A percentile compares a stretch with the other conserved stretches of the same genome.
phyloP scores from a whole-genome alignment of 805 yeast genomes.

The Ogataea methanolica region DNA sequence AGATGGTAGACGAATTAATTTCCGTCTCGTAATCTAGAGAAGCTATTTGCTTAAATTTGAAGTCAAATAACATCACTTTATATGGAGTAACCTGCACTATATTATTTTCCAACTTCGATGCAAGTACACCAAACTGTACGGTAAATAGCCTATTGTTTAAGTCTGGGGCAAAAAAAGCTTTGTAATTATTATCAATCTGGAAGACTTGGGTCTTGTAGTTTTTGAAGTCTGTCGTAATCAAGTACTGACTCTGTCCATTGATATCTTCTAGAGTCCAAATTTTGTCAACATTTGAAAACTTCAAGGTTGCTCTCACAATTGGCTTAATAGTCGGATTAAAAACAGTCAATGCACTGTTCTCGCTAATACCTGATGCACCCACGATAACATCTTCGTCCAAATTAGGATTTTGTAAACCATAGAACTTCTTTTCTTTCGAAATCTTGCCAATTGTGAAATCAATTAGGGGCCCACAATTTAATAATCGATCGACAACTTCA shows the following conservation, averaged over 20 bases:
- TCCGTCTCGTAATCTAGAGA: constrained; percentile 54
- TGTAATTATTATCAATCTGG: constrained; percentile 56
- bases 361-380: constrained; percentile 62
- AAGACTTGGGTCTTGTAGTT: constrained; percentile 66
- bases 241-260: constrained; percentile 42
- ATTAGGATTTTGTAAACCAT: constrained; percentile 68
- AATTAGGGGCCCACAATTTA: constrained; percentile 70
- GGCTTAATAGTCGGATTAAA: constrained; percentile 71
- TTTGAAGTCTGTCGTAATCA: constrained; percentile 67
- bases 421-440: constrained; percentile 47
- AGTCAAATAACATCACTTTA: constrained; percentile 58
- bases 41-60: constrained; percentile 49
- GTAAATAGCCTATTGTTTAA: constrained; percentile 63
- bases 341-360: constrained; percentile 51
- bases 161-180: constrained; percentile 54
- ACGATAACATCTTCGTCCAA: constrained; percentile 61
- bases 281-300: constrained; percentile 65
- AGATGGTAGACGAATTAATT: constrained; percentile 57
- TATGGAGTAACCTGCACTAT: constrained; percentile 73
- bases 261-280: constrained; percentile 61
- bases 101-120: constrained; percentile 35
- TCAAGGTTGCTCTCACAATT: constrained; percentile 57
- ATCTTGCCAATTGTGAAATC: constrained; percentile 61
- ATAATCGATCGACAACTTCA: constrained; percentile 45
- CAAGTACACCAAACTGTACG: constrained; percentile 53